Conservation (phyloP, 805 yeast species). For the Yarrowia sp. region DNA sequence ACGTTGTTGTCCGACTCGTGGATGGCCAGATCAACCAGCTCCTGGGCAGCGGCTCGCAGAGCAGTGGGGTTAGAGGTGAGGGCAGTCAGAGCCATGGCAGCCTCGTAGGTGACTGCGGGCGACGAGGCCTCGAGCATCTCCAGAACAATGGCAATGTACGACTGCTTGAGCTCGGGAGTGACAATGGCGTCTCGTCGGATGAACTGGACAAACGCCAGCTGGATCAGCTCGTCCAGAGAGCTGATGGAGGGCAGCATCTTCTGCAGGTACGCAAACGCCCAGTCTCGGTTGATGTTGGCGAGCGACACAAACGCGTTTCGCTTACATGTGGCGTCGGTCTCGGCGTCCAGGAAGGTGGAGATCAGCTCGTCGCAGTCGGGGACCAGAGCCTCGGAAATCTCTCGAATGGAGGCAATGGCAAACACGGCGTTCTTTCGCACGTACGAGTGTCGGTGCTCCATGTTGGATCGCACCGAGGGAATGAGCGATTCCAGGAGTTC, state of each 20-base stretch:
- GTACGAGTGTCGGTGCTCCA: slow-evolving; percentile 96
- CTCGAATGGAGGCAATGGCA: slow-evolving; percentile 82
- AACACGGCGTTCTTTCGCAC: slow-evolving; percentile 97
- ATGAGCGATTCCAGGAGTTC: slow-evolving; percentile 95
- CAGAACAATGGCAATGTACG: slow-evolving; percentile 73
- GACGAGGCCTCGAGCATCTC: slow-evolving; percentile 75
- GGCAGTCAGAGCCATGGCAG: slow-evolving; percentile 78
- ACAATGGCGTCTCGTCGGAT: slow-evolving; percentile 78
- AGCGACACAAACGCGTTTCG: slow-evolving; percentile 93
- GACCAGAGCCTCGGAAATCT: slow-evolving; percentile 81
- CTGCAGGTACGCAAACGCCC: slow-evolving; percentile 83
- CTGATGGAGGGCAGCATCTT: slow-evolving; percentile 66
- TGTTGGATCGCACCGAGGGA: slow-evolving; percentile 87
- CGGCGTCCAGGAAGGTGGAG: slow-evolving; percentile 73
- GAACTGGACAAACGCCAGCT: slow-evolving; percentile 89
- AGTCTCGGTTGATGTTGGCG: slow-evolving; percentile 80
- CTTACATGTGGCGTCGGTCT: slow-evolving; percentile 91
- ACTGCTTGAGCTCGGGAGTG: slow-evolving; percentile 68
- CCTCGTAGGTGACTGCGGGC: slow-evolving; percentile 84
- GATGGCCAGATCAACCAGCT: slow-evolving; percentile 85
- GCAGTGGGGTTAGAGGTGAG: slow-evolving; percentile 65
- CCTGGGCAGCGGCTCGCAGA: slow-evolving; percentile 78
- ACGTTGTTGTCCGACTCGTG: slow-evolving; percentile 96
- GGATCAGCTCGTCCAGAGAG: slow-evolving; percentile 79
- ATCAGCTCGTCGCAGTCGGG: slow-evolving; percentile 96